Evolutionary conservation across 768 basidiomycete genomes (phyloP).

Genomic region (Asterophora parasitica): DNA sequence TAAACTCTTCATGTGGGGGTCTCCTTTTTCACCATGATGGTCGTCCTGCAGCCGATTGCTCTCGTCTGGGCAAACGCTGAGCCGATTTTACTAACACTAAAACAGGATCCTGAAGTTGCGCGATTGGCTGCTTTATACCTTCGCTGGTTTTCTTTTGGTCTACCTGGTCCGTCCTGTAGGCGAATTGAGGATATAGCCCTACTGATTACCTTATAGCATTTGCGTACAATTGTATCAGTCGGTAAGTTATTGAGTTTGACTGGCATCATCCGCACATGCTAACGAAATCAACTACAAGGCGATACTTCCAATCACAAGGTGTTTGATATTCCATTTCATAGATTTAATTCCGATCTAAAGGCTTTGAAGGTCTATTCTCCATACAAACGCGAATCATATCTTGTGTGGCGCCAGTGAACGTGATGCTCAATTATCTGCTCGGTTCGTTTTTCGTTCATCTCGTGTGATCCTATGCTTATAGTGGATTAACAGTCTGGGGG

Average conservation of each 20-base stretch:
- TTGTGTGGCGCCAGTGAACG: constrained; percentile 80
- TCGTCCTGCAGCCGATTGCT: constrained; percentile 46
- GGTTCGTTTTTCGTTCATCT: constrained; percentile 35
- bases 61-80: constrained; percentile 83
- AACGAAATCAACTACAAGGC: constrained; percentile 27
- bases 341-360: no score
- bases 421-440: constrained; percentile 73
- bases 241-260: constrained; percentile 21
- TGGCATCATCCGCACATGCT: neutral
- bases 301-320: constrained; percentile 86
- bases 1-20: no score
- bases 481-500: constrained; percentile 79
- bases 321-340: no score
- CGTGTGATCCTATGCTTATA: no score
- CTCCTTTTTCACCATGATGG: no score
- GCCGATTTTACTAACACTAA: constrained; percentile 62
- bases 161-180: constrained; percentile 46
- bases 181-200: constrained; percentile 5
- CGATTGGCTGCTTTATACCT: constrained; percentile 70
- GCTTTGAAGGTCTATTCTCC: constrained; percentile 77
- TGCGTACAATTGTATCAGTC: constrained; percentile 44
- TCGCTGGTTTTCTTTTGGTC: constrained; percentile 48
- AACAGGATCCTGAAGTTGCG: constrained; percentile 82
- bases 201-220: constrained; percentile 36
- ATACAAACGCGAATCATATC: constrained; percentile 81